Evolutionary conservation across 2,329 filamentous ascomycete genomes (phyloP).

Genomic region (Metarhizium humberi): DNA sequence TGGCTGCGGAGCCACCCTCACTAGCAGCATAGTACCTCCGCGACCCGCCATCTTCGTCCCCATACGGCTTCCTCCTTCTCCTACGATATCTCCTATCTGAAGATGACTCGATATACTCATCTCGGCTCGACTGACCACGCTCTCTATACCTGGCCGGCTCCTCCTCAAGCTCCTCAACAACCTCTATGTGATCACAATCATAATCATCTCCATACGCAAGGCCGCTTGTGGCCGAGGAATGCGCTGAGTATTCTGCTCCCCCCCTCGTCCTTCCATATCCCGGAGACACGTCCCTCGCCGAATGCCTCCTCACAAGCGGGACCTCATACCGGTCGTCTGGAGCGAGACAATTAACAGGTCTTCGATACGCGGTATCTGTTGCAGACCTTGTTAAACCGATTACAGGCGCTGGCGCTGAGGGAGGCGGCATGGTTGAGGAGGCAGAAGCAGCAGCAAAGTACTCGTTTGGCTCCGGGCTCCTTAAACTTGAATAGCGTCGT

Average conservation of each 20-base stretch:
- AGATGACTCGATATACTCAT: slow-evolving; percentile 17
- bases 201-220: slow-evolving; percentile 1
- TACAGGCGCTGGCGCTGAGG: slow-evolving; percentile 11
- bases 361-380: slow-evolving; percentile 19
- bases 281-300: slow-evolving; percentile 11
- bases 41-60: slow-evolving; percentile 14
- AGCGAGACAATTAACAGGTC: slow-evolving; percentile 17
- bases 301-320: slow-evolving; percentile 2
- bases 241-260: neutral
- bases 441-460: slow-evolving; percentile 3
- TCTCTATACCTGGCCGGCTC: slow-evolving; percentile 9
- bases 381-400: slow-evolving; percentile 15
- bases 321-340: slow-evolving; percentile 12
- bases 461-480: slow-evolving; percentile 19
- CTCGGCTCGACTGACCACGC: slow-evolving; percentile 14
- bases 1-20: slow-evolving; percentile 19
- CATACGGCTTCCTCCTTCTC: slow-evolving; percentile 13
- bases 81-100: slow-evolving; percentile 14
- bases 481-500: slow-evolving; percentile 10
- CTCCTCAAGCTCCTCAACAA: slow-evolving; percentile 16
- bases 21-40: slow-evolving; percentile 14
- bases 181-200: slow-evolving; percentile 13
- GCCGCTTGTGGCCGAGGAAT: slow-evolving; percentile 3
- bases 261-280: slow-evolving; percentile 2
- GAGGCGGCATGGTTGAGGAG: slow-evolving; percentile 16